Evolutionary conservation across 169 alveolate genomes (phyloP).

Genomic region (Eimeria acervulina): DNA sequence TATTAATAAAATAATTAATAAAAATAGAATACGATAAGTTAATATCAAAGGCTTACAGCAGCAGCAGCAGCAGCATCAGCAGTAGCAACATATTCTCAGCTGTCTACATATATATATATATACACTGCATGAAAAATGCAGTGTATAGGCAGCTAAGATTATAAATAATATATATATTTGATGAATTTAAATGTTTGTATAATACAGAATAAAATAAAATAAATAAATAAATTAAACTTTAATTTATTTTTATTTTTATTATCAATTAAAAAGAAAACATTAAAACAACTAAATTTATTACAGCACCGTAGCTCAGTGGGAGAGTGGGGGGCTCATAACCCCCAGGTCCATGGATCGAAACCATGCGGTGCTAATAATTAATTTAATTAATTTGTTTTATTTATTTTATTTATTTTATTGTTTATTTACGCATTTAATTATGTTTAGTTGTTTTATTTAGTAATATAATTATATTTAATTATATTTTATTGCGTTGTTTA

Average conservation of each 20-base stretch:
- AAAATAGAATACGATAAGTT: neutral
- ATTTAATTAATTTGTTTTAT: neutral
- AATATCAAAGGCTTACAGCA: neutral
- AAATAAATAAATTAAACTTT: neutral
- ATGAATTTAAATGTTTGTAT: neutral
- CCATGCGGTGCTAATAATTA: slow-evolving; percentile 94
- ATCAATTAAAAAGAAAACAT: neutral
- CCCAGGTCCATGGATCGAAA: slow-evolving; percentile 97
- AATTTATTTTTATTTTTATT: neutral
- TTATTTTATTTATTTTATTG: neutral
- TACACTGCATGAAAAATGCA: too few species aligned
- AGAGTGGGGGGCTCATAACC: slow-evolving; percentile 98
- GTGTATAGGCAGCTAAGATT: neutral
- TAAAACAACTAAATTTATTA: neutral
- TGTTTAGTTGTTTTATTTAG: neutral
- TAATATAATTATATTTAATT: too few species aligned
- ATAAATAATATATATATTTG: neutral
- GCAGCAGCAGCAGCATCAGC: slow-evolving; percentile 46
- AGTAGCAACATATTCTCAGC: neutral
- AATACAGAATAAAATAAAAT: neutral
- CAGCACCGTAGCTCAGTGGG: slow-evolving; percentile 97
- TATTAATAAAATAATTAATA: too few species aligned
- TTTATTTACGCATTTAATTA: too few species aligned
- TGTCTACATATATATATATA: too few species aligned
- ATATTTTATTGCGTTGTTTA: too few species aligned